These are phyloP conservation scores for Rhizopogon vulgaris DNA, from an alignment of 768 basidiomycete species.

Conservation along the genomic window DNA sequence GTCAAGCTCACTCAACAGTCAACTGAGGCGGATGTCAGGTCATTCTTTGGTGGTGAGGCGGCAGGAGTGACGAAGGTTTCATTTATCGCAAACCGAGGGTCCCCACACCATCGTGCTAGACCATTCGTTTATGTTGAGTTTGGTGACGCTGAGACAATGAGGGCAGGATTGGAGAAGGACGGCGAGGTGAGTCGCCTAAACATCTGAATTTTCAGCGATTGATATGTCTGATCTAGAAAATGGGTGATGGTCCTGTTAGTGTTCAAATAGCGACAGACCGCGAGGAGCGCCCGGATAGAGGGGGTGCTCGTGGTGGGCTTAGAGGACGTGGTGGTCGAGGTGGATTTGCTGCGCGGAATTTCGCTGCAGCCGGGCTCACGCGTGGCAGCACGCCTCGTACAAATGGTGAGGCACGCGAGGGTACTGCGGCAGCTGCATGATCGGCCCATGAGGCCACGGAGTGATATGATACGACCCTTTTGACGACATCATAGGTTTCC, in stretches of 20 bases:
- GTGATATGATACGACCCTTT: conserved; percentile 13
- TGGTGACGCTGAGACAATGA: conserved; percentile 82
- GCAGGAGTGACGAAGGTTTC: conserved; percentile 63
- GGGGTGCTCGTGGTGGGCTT: conserved; percentile 42
- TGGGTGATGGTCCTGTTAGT: conserved; percentile 60
- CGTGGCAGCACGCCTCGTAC: conserved; percentile 21
- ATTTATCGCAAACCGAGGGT: conserved; percentile 19
- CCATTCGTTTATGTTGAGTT: conserved; percentile 86
- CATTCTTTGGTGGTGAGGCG: conserved; percentile 72
- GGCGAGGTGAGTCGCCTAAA: conserved; percentile 46
- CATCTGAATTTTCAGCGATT: conserved; percentile 5
- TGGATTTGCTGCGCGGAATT: conserved; percentile 58
- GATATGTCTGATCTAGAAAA: conserved; percentile 41
- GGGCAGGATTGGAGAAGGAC: conserved; percentile 68
- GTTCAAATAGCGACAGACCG: conserved; percentile 68
- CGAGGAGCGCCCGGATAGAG: conserved; percentile 30
- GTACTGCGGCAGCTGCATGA: conserved; percentile 22
- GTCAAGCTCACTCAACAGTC: conserved; percentile 55
- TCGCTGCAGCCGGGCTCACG: conserved; percentile 66
- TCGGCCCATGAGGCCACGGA: conserved; percentile 6
- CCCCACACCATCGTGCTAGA: conserved; percentile 41
- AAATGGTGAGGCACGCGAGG: conserved; percentile 23
- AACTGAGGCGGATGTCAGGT: conserved; percentile 60
- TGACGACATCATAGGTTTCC: conserved; percentile 11
- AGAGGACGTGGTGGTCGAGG: conserved; percentile 46